Conservation (phyloP, 73 alveolate species). For the Halteria grandinella region DNA sequence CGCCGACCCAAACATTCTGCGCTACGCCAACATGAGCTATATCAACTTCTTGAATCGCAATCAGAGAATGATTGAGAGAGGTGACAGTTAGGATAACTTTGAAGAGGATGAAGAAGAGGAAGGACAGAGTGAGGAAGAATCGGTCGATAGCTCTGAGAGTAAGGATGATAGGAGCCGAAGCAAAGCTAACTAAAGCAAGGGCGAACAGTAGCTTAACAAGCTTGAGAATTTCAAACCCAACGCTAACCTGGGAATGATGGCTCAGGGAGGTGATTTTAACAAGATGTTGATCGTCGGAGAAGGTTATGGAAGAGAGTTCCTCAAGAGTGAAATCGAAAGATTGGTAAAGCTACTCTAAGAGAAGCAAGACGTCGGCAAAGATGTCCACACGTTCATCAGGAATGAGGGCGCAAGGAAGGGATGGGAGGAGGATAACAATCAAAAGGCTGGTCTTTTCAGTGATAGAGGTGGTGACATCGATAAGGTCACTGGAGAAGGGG, state of each 20-base stretch:
- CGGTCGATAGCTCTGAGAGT: too few species aligned
- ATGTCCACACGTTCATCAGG: slow-evolving; percentile 36
- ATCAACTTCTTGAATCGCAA: slow-evolving; percentile 4
- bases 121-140: slow-evolving; percentile 30
- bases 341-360: slow-evolving; percentile 1
- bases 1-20: background rate
- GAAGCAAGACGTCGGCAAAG: slow-evolving; percentile 16
- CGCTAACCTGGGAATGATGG: too few species aligned
- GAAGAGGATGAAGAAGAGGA: slow-evolving; percentile 48
- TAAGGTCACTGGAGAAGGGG: slow-evolving; percentile 33
- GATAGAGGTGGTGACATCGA: slow-evolving; percentile 52
- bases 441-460: slow-evolving; percentile 26
- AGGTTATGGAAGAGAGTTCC: slow-evolving; percentile 45
- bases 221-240: too few species aligned
- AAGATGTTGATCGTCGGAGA: slow-evolving; percentile 41
- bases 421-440: slow-evolving; percentile 27
- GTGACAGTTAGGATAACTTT: too few species aligned
- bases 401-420: slow-evolving; percentile 55
- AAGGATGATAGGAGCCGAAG: background rate
- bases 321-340: slow-evolving; percentile 44
- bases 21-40: slow-evolving; percentile 31
- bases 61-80: slow-evolving; percentile 13
- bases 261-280: too few species aligned
- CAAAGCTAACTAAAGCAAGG: too few species aligned
- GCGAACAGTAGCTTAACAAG: too few species aligned